Evolutionary conservation across 2,329 filamentous ascomycete genomes (phyloP), one percentile per base, ranked within the genome.

Genomic region (Calonectria hongkongensis): DNA sequence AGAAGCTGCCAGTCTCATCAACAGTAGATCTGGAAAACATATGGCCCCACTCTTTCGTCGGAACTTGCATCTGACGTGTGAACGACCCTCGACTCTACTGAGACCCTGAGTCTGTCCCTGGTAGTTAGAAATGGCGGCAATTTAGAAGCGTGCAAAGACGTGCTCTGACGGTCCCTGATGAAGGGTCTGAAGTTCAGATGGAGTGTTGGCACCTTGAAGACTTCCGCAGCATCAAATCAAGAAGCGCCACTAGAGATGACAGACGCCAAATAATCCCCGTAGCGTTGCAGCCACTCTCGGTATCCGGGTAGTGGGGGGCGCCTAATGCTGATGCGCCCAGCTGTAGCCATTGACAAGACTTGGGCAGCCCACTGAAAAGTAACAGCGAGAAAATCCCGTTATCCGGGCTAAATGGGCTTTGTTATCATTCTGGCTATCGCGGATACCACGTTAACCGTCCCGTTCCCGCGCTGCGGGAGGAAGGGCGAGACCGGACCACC

Each of bases 361-460:
- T 27, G 21, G 54, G 33, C 36, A 25, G 33, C 54, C 54, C 36
- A n/a, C 36, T 25, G 16, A 60, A 60, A 60, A 60, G 54, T 60
- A 60, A 60, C 33, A 41, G 33, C 21, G 33, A 60, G 39, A 60
- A 60, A 39, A 39, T 41, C 33, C 36, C 54, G 33, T 41, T 27
- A 25, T 41, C 54, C 21, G 25, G 41, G 15, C 33, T 21, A 10
- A 21, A 41, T 36, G 54, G 21, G 54, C 3, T 21, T 3, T 41
- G 39, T 60, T 60, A 60, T 60, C 21, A 27, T 39, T 41, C 54
- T 63, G 58, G 58, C 39, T 63, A 63, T 47, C 41, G 58, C 58
- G 58, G 58, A 63, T 63, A 45, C 58, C 33, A 63, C 41, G 30
- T 47, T 63, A 47, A 63, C 21, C 58, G 16, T 47, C 39, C 58